These are phyloP conservation scores for Diaporthe sp. DNA, from an alignment of 2,329 filamentous ascomycete genomes.

Conservation along the genomic window DNA sequence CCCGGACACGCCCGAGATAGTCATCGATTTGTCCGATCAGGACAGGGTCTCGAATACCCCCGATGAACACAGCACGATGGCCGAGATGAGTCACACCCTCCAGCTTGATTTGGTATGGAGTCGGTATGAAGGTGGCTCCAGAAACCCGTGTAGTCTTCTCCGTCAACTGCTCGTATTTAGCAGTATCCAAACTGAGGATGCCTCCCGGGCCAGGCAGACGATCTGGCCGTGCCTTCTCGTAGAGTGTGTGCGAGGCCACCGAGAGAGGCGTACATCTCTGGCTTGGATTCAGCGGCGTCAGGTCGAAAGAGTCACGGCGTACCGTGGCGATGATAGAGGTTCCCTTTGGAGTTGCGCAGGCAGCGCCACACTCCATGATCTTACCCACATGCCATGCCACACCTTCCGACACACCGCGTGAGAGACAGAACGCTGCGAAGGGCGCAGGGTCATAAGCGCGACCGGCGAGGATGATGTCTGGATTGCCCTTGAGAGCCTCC, in stretches of 20 bases:
- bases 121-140: neutral
- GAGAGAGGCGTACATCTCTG: neutral
- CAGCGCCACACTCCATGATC: constrained; percentile 13
- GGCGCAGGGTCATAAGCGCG: constrained; percentile 6
- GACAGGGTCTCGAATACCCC: constrained; percentile 6
- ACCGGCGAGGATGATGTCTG: constrained; percentile 6
- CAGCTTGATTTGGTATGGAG: constrained; percentile 6
- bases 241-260: constrained; percentile 2
- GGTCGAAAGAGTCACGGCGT: neutral
- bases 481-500: constrained; percentile 2
- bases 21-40: neutral
- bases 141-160: neutral
- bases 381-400: constrained; percentile 1
- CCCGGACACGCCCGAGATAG: neutral
- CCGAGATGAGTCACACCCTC: neutral
- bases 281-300: neutral
- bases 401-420: neutral
- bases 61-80: neutral
- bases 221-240: constrained; percentile 3
- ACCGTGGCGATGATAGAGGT: neutral
- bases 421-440: constrained; percentile 17
- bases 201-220: constrained; percentile 11
- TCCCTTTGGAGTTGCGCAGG: neutral
- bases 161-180: neutral
- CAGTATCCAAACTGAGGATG: neutral